Conservation (phyloP, 345 rosid genomes). For the Cardamine occulta region DNA sequence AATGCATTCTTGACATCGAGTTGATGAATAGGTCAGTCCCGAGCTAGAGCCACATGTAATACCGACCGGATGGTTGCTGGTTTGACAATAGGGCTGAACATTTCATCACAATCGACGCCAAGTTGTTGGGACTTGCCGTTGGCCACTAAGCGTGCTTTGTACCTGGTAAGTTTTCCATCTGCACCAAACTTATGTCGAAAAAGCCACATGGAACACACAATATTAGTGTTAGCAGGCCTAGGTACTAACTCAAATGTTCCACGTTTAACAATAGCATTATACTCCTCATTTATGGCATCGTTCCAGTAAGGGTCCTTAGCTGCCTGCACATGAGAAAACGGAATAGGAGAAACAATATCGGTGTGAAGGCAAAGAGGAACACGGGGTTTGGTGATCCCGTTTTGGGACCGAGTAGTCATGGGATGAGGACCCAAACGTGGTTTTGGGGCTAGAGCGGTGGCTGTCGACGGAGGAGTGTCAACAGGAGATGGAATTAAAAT, state of each 20-base stretch:
- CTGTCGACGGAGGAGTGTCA: too few species aligned
- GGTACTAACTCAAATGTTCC: background rate
- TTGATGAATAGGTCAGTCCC: background rate
- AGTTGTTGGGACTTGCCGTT: background rate
- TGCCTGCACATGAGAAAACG: background rate
- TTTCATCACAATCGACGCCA: background rate
- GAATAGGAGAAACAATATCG: background rate
- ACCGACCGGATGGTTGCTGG: background rate
- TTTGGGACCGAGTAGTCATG: background rate
- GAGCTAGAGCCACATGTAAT: background rate
- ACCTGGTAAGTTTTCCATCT: rapidly evolving
- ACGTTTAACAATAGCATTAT: background rate
- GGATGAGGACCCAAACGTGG: too few species aligned
- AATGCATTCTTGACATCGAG: too few species aligned
- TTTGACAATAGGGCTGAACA: background rate
- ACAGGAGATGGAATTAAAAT: too few species aligned
- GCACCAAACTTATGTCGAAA: background rate
- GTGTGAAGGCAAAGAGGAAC: background rate
- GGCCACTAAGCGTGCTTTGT: rapidly evolving
- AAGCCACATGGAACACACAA: background rate
- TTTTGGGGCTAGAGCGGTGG: too few species aligned
- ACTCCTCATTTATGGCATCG: background rate
- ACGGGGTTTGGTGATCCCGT: background rate
- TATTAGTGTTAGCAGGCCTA: background rate
- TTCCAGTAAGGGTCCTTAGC: background rate